phyloP scores from a whole-genome alignment of 2,329 filamentous ascomycete species.

The Lizonia empirigonia region DNA sequence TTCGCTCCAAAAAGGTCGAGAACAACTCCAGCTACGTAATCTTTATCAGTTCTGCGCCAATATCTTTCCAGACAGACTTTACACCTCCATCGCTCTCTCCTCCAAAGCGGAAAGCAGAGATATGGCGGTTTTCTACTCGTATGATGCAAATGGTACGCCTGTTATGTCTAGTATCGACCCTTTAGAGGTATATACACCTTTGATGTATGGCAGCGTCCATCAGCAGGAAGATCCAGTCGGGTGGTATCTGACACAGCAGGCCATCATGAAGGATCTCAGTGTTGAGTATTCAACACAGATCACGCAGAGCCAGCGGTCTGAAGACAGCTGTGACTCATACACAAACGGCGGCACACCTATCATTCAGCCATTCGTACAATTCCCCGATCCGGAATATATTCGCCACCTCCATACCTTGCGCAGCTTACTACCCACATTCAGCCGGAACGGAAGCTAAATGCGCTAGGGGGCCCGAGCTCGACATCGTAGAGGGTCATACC shows the following conservation, averaged over 20 bases:
- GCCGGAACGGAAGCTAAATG: conserved; percentile 20
- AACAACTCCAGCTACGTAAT: neutral
- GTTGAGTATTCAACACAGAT: neutral
- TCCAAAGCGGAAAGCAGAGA: neutral
- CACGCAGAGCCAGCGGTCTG: neutral
- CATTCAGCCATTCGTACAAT: neutral
- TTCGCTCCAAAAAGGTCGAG: neutral
- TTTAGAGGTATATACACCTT: neutral
- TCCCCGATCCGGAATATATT: conserved; percentile 27
- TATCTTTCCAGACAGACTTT: conserved; percentile 1
- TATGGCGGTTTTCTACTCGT: neutral
- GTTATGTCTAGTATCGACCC: neutral
- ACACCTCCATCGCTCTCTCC: neutral
- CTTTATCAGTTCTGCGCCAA: neutral
- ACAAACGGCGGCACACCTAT: neutral
- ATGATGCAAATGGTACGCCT: neutral
- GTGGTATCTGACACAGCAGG: conserved; percentile 2
- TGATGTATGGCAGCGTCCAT: neutral
- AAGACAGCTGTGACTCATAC: conserved; percentile 2
- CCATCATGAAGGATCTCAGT: neutral
- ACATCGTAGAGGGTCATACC: conserved; percentile 25
- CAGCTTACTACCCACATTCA: conserved; percentile 23
- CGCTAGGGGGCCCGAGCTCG: conserved; percentile 12
- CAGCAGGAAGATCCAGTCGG: conserved; percentile 1
- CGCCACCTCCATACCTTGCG: conserved; percentile 25